phyloP scores from a whole-genome alignment of 164 flowering plant genomes.

The Euptelea pleiosperma region DNA sequence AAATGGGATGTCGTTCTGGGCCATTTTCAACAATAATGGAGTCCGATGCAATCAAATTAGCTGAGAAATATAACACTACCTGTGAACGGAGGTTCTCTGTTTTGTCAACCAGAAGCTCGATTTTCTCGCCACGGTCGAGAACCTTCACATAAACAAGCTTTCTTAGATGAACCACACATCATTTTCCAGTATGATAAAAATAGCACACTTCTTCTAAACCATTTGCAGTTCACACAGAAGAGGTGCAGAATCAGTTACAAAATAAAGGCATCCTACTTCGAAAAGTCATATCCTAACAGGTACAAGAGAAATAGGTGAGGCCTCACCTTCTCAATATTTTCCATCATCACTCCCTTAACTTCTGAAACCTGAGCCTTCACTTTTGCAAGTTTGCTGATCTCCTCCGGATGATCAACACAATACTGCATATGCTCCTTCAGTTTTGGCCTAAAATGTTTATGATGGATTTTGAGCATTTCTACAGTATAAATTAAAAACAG shows the following conservation, averaged over 20 bases:
- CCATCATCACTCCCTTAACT: slow-evolving; percentile 59
- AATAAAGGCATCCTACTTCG: too few relatives aligned
- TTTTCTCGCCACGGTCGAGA: slow-evolving; percentile 51
- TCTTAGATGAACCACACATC: too few relatives aligned
- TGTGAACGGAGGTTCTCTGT: slow-evolving; percentile 53
- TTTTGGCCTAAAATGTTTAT: slow-evolving; percentile 27
- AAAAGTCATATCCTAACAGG: too few relatives aligned
- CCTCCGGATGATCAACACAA: slow-evolving; percentile 53
- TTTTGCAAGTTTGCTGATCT: slow-evolving; percentile 49
- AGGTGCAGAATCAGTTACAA: too few relatives aligned
- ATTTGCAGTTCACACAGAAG: too few relatives aligned
- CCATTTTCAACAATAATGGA: too few relatives aligned
- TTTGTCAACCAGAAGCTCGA: slow-evolving; percentile 49
- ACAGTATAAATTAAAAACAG: not conserved
- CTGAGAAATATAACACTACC: slow-evolving; percentile 19
- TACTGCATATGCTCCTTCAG: too few relatives aligned
- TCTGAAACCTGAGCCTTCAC: slow-evolving; percentile 55
- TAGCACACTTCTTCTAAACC: too few relatives aligned
- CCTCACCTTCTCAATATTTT: slow-evolving; percentile 51
- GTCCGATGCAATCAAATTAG: too few relatives aligned
- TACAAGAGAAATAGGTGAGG: too few relatives aligned
- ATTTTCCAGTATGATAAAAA: too few relatives aligned
- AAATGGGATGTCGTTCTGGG: too few relatives aligned
- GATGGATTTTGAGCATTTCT: not conserved
- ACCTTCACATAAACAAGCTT: slow-evolving; percentile 25